Evolutionary conservation across 805 yeast species (phyloP), one percentile per base, ranked within the genome.

Genomic region (Grigorovia yakushimaensis): DNA sequence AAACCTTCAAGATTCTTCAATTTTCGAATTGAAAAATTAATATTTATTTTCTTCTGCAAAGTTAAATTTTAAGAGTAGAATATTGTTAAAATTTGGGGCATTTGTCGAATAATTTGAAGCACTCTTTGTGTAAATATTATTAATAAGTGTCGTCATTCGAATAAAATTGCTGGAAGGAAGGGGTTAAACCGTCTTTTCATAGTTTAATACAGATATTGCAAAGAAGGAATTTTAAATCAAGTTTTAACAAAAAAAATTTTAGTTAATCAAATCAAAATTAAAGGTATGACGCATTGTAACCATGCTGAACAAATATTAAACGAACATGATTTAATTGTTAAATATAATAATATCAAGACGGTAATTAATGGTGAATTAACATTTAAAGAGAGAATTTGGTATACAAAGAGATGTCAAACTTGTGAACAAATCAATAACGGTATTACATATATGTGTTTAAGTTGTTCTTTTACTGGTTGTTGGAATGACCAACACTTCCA

Each of bases 381-480:
- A 7, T 41, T 45, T 9, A 51, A 47, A 40, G 58, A 60, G 15
- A 57, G 50, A 44, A 52, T 46, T 18, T 36, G 54, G 15, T 47
- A 55, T 23, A 54, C 60, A 1, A 61, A 57, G 61, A 51, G 49
- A 41, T 64, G 68, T 46, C 46, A 56, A 18, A 58, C 55, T 21
- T 64, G 68, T 49, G 49, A 55, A 20, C 58, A 60, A 48, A 55
- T 62, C 33, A 58, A 59, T 45, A 50, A 57, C 8, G 68, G 68
- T n/a, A 46, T 64, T 2, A 61, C 66, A 21, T 81, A 73, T 56
- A 76, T 84, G 72, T 85, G 95, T 61, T 62, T 85, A 38, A 89
- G 84, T 58, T 85, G 94, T 60, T 83, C 88, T 1, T 79, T 78
- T 58, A 78, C 82, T 47, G 91, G 91, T 1, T 85, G 94, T 59